These are phyloP conservation scores for Calycina herbarum DNA, from an alignment of 2,329 filamentous ascomycete species.

Conservation along the genomic window DNA sequence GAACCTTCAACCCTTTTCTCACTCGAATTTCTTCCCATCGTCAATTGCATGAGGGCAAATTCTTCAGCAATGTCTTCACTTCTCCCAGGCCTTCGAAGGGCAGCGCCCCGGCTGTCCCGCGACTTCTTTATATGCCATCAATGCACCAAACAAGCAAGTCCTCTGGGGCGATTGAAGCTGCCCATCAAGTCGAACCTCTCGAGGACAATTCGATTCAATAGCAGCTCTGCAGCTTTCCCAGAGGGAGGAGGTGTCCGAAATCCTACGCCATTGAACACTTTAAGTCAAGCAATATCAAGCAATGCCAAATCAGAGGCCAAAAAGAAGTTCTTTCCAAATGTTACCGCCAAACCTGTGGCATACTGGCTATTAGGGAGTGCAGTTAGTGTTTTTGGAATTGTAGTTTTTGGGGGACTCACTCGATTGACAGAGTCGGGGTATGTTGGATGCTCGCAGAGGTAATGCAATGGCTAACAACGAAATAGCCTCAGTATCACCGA, in stretches of 20 bases:
- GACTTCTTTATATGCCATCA: conserved; percentile 37
- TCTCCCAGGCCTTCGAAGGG: conserved; percentile 33
- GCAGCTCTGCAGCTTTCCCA: conserved; percentile 25
- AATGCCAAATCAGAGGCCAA: conserved; percentile 16
- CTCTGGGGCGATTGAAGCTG: conserved; percentile 20
- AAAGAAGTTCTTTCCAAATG: conserved; percentile 43
- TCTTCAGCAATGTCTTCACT: conserved; percentile 35
- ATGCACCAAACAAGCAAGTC: conserved; percentile 29
- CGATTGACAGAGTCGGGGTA: conserved; percentile 95
- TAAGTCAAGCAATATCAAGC: conserved; percentile 30
- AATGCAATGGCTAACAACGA: conserved; percentile 4
- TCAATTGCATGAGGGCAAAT: conserved; percentile 7
- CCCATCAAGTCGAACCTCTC: conserved; percentile 27
- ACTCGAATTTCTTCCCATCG: conserved; percentile 11
- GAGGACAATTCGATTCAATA: conserved; percentile 35
- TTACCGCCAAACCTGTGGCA: conserved; percentile 73
- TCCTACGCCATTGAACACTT: conserved; percentile 26
- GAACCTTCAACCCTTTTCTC: not conserved
- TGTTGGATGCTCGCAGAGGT: conserved; percentile 25
- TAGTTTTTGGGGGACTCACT: conserved; percentile 91
- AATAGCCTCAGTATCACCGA: conserved; percentile 91
- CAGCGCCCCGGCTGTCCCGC: conserved; percentile 30
- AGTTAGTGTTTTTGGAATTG: conserved; percentile 92
- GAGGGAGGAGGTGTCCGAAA: conserved; percentile 17
- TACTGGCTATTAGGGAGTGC: conserved; percentile 94